Conservation (phyloP, 805 yeast species). For the Wickerhamomyces pijperi region DNA sequence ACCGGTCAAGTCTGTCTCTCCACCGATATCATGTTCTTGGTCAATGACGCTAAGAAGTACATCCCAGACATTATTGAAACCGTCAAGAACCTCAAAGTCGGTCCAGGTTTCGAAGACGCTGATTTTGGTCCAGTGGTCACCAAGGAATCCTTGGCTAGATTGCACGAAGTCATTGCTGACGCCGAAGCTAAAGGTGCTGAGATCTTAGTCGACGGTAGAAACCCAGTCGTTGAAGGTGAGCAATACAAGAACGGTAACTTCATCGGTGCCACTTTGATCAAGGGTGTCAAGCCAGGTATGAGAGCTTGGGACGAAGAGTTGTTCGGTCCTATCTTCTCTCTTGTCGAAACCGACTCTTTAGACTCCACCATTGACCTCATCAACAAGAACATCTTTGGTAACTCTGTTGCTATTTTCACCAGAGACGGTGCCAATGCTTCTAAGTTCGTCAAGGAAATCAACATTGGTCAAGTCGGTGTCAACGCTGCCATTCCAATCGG, state of each 20-base stretch:
- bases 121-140: slow-evolving; percentile 69
- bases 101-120: slow-evolving; percentile 55
- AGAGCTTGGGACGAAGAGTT: slow-evolving; percentile 64
- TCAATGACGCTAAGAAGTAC: slow-evolving; percentile 55
- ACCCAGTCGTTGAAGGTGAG: slow-evolving; percentile 13
- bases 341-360: slow-evolving; percentile 49
- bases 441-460: slow-evolving; percentile 53
- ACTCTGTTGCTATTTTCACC: slow-evolving; percentile 65
- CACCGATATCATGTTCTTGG: slow-evolving; percentile 60
- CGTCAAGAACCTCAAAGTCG: slow-evolving; percentile 46
- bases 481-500: slow-evolving; percentile 78
- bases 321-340: slow-evolving; percentile 65
- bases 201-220: slow-evolving; percentile 54
- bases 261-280: slow-evolving; percentile 59
- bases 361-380: slow-evolving; percentile 60
- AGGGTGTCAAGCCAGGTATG: slow-evolving; percentile 56
- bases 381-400: slow-evolving; percentile 51
- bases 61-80: slow-evolving; percentile 44
- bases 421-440: slow-evolving; percentile 59
- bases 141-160: slow-evolving; percentile 42
- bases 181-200: slow-evolving; percentile 53
- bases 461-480: slow-evolving; percentile 69
- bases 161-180: slow-evolving; percentile 45
- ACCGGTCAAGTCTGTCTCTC: slow-evolving; percentile 85
- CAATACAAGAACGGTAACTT: slow-evolving; percentile 54